phyloP scores from a whole-genome alignment of 495 filamentous ascomycete genomes.

The Saxophila tyrrhenica region DNA sequence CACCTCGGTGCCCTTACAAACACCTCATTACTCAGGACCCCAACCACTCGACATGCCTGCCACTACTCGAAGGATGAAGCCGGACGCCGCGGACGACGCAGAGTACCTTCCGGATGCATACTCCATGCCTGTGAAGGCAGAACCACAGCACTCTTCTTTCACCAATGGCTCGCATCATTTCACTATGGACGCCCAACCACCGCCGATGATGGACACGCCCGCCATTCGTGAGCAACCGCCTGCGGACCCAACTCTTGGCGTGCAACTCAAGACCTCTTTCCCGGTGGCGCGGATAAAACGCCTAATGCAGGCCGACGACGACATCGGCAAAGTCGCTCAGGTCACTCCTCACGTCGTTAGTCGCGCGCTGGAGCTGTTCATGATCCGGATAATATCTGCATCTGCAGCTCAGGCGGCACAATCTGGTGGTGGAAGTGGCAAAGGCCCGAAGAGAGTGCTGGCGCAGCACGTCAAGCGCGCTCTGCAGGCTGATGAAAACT shows the following conservation, averaged over 20 bases:
- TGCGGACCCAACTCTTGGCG: conserved; percentile 27
- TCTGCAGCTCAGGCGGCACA: conserved; percentile 10
- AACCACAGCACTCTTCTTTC: neutral
- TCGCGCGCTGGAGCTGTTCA: conserved; percentile 95
- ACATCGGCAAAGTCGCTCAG: conserved; percentile 96
- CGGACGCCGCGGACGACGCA: neutral
- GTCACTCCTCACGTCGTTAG: conserved; percentile 90
- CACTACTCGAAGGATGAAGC: neutral
- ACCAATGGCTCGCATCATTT: neutral
- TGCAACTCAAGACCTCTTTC: conserved; percentile 88
- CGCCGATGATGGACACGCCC: neutral
- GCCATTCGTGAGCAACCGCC: neutral
- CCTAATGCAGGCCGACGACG: conserved; percentile 99
- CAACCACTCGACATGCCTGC: neutral
- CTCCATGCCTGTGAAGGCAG: conserved; percentile 2
- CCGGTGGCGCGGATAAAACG: conserved; percentile 96
- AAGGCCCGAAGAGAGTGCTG: conserved; percentile 55
- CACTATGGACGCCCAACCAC: neutral
- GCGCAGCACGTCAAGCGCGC: conserved; percentile 84
- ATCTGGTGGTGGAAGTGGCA: conserved; percentile 3
- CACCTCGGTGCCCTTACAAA: neutral
- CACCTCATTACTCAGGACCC: neutral
- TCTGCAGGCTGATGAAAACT: conserved; percentile 70
- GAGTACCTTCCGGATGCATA: conserved; percentile 7
- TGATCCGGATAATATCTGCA: conserved; percentile 67